Evolutionary conservation across 345 rosid species (phyloP), one percentile per base, ranked within the genome.

Genomic region (Microthlaspi erraticum): DNA sequence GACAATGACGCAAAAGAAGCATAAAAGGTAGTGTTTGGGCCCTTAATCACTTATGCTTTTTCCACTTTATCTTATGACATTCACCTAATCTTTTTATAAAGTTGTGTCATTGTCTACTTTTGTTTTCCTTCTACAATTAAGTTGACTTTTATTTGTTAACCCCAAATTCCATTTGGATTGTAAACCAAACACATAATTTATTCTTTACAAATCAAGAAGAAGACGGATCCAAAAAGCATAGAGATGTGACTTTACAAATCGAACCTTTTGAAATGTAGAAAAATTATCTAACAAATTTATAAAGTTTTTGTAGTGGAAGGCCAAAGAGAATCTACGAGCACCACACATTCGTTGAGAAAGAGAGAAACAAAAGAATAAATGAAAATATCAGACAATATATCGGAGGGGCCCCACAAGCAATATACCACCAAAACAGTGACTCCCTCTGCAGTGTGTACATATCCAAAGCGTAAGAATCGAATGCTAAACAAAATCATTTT

Each of bases 51-150:
- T 29, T 23, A 41, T 59, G 71, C 58, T 19, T 74, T 74, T 56
- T 73, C 49, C 32, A 12, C 68, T 66, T 73, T 73, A 41, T 57
- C 66, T 64, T 50, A 50, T 58, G 72, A 41, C 78, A 59, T 42
- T 67, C 67, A 67, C 68, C 73, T 73, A 64, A 64, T 73, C 65
- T 73, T 64, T 64, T 56, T 48, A 36, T 66, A 74, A 66, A 66
- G 61, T 66, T 65, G 11, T n/a, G 53, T 32, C 42, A 53, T 49
- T 66, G 55, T 73, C 71, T 56, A n/a, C 44, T 18, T 70, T 60
- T 32, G 23, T 6, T 42, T 33, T 45, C 14, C 52, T 44, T 23
- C 18, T 13, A 7, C 19, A 48, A 23, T 73, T 56, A 73, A 46
- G 66, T 65, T 65, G 60, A 65, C 71, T 73, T 73, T 63, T 43